phyloP scores from a whole-genome alignment of 1,139 yeast genomes.

The Blastobotrys capitulatus region DNA sequence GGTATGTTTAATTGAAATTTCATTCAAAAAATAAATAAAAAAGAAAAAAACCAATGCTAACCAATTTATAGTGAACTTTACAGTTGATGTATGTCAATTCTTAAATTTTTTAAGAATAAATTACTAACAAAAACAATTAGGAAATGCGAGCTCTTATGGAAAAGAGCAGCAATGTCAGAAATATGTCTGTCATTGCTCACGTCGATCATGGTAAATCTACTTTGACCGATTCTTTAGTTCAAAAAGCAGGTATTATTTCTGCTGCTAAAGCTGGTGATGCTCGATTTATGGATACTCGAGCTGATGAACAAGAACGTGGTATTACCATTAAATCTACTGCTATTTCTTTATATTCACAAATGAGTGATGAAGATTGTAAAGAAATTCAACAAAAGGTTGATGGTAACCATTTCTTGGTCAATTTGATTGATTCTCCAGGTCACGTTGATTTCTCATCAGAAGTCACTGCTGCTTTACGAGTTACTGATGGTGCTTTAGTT shows the following conservation, averaged over 20 bases:
- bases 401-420: conserved; percentile 92
- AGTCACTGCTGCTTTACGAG: conserved; percentile 99
- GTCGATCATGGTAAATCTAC: conserved; percentile 99
- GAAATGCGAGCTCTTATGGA: conserved; percentile 99
- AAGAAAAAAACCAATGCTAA: not conserved
- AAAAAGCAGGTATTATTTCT: conserved; percentile 90
- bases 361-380: conserved; percentile 86
- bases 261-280: conserved; percentile 99
- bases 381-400: conserved; percentile 93
- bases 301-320: conserved; percentile 99
- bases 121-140: conserved; percentile 14
- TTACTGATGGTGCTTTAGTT: conserved; percentile 99
- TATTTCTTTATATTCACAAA: conserved; percentile 88
- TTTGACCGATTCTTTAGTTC: conserved; percentile 94
- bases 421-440: conserved; percentile 99
- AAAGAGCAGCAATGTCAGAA: conserved; percentile 99
- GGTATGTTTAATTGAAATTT: conserved; percentile 23
- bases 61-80: conserved; percentile 30
- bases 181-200: conserved; percentile 99
- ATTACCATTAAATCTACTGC: conserved; percentile 99
- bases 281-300: conserved; percentile 99
- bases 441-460: conserved; percentile 99
- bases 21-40: not conserved
- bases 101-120: not conserved
- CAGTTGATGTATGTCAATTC: conserved; percentile 30